Percentiles rank a stretch among this genome's conserved stretches.
Conservation (phyloP, 148 eudicot genomes). For the Amaranthus hypochondriacus region DNA sequence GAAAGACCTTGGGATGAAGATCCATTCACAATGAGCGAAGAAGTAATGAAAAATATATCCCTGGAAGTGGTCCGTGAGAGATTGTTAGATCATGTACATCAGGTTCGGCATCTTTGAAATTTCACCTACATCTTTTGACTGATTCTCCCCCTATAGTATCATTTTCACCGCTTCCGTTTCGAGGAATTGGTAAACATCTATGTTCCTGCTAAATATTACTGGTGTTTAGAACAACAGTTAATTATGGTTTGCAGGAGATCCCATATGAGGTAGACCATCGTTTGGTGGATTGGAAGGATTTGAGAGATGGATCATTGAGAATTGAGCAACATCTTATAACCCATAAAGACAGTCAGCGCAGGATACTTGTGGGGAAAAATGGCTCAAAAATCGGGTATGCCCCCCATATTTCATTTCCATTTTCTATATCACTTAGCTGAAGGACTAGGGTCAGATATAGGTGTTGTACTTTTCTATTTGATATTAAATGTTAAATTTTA, state of each 20-base stretch:
- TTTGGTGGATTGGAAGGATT: constrained; percentile 85
- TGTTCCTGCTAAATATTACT: neutral
- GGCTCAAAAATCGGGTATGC: constrained; percentile 91
- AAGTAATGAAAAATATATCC: constrained; percentile 92
- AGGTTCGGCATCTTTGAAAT: constrained; percentile 38
- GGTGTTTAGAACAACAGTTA: neutral
- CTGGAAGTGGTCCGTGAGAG: constrained; percentile 91
- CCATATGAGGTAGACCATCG: constrained; percentile 83
- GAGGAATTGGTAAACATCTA: neutral
- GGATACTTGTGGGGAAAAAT: constrained; percentile 86
- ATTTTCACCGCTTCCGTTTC: neutral
- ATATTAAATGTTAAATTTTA: neutral
- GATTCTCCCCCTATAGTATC: neutral
- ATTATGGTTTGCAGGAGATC: constrained; percentile 58
- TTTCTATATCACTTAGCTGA: neutral
- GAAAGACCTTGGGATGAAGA: constrained; percentile 98
- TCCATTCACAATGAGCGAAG: constrained; percentile 81
- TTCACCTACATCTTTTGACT: neutral
- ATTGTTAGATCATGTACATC: constrained; percentile 83
- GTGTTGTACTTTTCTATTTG: neutral
- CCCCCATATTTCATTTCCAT: constrained; percentile 2
- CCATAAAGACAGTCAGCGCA: constrained; percentile 79
- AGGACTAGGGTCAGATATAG: neutral
- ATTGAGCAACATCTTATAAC: constrained; percentile 92
- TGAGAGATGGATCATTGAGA: constrained; percentile 80